Conservation (phyloP, 2,329 filamentous ascomycete genomes). For the Dryadomyces quercus-mongolicae region DNA sequence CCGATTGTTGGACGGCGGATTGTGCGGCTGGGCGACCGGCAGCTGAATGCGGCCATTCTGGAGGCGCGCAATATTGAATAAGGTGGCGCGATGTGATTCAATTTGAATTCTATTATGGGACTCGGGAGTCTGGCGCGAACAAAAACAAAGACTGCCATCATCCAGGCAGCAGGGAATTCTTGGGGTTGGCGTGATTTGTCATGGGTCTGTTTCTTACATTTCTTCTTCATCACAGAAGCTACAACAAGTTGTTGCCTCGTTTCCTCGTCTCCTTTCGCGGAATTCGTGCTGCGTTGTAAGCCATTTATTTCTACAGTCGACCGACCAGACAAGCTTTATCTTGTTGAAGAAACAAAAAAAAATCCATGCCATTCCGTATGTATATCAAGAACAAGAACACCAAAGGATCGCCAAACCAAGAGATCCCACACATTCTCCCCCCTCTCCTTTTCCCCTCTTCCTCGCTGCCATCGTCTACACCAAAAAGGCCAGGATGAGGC, state of each 20-base stretch:
- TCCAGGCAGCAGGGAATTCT: background rate
- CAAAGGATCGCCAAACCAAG: too few species aligned
- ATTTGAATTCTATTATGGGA: background rate
- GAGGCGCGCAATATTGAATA: slow-evolving; percentile 42
- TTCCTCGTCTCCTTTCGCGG: background rate
- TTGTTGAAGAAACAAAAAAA: background rate
- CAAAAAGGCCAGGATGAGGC: slow-evolving; percentile 35
- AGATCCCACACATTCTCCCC: too few species aligned
- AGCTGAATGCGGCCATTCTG: slow-evolving; percentile 37
- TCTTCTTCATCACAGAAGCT: background rate
- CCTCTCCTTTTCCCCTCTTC: too few species aligned
- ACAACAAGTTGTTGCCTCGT: background rate
- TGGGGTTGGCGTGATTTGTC: background rate
- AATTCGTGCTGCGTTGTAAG: background rate
- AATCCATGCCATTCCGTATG: background rate
- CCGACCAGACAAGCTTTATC: too few species aligned
- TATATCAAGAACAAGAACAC: background rate
- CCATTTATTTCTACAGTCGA: background rate
- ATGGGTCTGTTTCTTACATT: background rate
- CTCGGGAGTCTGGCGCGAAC: background rate
- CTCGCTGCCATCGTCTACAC: slow-evolving; percentile 2
- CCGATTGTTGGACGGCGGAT: slow-evolving; percentile 40
- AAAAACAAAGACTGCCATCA: background rate
- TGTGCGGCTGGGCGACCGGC: slow-evolving; percentile 30
- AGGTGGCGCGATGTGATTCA: background rate